A percentile compares a stretch with the other conserved stretches of the same genome.
Conservation (phyloP, 768 basidiomycete species). For the Chlorophyllum brunneum region DNA sequence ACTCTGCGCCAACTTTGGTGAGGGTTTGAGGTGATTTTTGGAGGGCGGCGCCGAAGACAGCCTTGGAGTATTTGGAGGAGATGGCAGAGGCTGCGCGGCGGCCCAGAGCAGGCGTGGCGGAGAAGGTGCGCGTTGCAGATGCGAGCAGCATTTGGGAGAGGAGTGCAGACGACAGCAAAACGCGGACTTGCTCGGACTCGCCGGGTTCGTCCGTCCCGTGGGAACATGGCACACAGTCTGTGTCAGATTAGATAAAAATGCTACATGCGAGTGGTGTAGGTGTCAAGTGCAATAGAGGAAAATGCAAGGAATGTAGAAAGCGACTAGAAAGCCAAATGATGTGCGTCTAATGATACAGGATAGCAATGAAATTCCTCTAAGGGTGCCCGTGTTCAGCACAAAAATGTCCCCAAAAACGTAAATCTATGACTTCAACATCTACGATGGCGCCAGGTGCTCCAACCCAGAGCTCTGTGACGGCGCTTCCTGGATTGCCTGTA, state of each 20-base stretch:
- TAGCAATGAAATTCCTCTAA: too few species aligned
- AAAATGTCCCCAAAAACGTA: conserved; percentile 3
- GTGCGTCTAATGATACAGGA: conserved; percentile 8
- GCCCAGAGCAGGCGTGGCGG: conserved; percentile 46
- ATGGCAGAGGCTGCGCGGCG: conserved; percentile 75
- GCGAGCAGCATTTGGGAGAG: conserved; percentile 48
- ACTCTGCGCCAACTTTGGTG: conserved; percentile 82
- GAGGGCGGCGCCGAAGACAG: conserved; percentile 77
- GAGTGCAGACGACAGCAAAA: conserved; percentile 26
- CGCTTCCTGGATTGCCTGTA: neutral
- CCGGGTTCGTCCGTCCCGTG: conserved; percentile 32
- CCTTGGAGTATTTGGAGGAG: conserved; percentile 81
- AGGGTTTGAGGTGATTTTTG: conserved; percentile 80
- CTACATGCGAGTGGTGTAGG: neutral
- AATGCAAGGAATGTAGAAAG: conserved; percentile 11
- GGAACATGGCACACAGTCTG: too few species aligned
- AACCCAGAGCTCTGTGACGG: conserved; percentile 13
- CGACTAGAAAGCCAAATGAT: neutral
- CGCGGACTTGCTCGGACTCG: conserved; percentile 28
- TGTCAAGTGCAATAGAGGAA: neutral
- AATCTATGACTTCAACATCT: conserved; percentile 1
- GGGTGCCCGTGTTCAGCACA: too few species aligned
- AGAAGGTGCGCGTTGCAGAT: conserved; percentile 48
- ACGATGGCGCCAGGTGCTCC: neutral
- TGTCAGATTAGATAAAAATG: neutral